Evolutionary conservation across 768 basidiomycete species (phyloP).

Genomic region (Hypholoma fasciculare): DNA sequence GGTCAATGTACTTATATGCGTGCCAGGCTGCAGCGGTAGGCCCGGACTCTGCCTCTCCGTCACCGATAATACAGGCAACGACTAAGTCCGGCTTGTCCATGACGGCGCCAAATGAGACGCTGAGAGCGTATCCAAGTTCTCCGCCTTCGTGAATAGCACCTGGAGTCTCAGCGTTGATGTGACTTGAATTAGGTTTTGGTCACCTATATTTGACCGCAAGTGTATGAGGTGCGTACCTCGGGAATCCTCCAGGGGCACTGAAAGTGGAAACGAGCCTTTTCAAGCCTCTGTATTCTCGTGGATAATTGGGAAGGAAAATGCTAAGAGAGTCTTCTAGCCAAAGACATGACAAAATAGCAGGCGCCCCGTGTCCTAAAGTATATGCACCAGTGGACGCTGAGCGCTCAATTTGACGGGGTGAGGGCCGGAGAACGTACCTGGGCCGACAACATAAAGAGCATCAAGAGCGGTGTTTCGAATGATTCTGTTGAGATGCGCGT

Average conservation of each 20-base stretch:
- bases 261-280: slow-evolving; percentile 72
- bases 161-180: slow-evolving; percentile 83
- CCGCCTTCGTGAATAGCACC: slow-evolving; percentile 92
- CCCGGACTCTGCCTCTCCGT: slow-evolving; percentile 84
- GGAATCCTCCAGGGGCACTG: slow-evolving; percentile 82
- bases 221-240: slow-evolving; percentile 43
- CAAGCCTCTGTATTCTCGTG: slow-evolving; percentile 58
- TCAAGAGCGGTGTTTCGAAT: slow-evolving; percentile 61
- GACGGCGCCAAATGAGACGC: slow-evolving; percentile 83
- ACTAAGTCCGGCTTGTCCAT: slow-evolving; percentile 92
- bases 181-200: slow-evolving; percentile 31
- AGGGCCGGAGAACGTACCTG: slow-evolving; percentile 39
- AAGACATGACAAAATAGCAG: slow-evolving; percentile 80
- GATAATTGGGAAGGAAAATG: slow-evolving; percentile 56
- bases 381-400: no score
- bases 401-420: no score
- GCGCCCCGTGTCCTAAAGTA: slow-evolving; percentile 73
- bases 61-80: slow-evolving; percentile 80
- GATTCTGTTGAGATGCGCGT: slow-evolving; percentile 70
- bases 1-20: slow-evolving; percentile 88
- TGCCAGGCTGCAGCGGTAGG: slow-evolving; percentile 85
- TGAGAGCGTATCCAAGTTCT: slow-evolving; percentile 87
- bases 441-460: slow-evolving; percentile 78
- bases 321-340: slow-evolving; percentile 82
- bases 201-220: no score